These are phyloP conservation scores for Obelidium mucronatum DNA, from an alignment of 192 early-diverging fungal species.

Conservation along the genomic window DNA sequence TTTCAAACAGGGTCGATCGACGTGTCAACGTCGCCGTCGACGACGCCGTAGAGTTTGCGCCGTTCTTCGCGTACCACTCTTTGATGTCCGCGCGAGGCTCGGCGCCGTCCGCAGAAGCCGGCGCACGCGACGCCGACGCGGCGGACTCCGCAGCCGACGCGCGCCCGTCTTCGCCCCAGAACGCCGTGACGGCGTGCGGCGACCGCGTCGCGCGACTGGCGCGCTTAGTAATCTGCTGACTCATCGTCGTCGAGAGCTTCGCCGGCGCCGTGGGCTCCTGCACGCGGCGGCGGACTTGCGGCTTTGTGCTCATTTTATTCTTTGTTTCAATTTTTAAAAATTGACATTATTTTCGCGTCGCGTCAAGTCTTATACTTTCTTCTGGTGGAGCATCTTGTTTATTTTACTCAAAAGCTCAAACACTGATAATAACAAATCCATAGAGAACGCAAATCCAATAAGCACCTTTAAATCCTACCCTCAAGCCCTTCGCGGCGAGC, in stretches of 20 bases:
- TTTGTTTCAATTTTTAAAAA: no score
- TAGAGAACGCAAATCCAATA: no score
- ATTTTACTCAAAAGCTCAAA: no score
- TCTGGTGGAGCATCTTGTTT: no score
- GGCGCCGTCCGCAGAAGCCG: background rate
- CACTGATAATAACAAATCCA: no score
- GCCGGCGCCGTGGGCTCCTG: no score
- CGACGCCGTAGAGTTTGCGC: no score
- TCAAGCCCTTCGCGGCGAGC: no score
- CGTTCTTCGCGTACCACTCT: conserved; percentile 21
- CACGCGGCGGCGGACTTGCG: background rate
- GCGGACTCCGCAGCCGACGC: background rate
- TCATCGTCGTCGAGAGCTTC: background rate
- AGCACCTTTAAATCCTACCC: no score
- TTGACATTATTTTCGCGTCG: no score
- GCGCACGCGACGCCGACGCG: background rate
- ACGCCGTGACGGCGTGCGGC: conserved; percentile 10
- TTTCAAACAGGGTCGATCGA: conserved; percentile 18
- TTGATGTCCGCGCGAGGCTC: conserved; percentile 9
- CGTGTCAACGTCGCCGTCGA: background rate
- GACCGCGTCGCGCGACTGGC: background rate
- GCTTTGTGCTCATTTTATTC: background rate
- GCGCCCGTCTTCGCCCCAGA: conserved; percentile 16
- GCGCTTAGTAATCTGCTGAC: conserved; percentile 4
- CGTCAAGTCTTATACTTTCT: no score